phyloP scores from a whole-genome alignment of 805 yeast species.

The Kregervanrija delftensis region DNA sequence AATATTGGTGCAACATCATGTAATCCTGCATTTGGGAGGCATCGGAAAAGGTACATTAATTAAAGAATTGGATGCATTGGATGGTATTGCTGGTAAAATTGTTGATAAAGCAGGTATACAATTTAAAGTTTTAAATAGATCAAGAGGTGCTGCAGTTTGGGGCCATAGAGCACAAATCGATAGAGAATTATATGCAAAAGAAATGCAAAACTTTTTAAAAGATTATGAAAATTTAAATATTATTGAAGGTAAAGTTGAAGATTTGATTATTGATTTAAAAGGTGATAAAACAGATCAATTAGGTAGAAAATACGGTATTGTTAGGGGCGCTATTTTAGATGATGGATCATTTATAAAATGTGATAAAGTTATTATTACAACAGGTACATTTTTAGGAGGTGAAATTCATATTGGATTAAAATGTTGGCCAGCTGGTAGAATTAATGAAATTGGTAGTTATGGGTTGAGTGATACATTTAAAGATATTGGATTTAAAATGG shows the following conservation, averaged over 20 bases:
- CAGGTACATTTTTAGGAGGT: conserved; percentile 93
- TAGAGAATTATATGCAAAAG: conserved; percentile 63
- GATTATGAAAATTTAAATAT: conserved; percentile 53
- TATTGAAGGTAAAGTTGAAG: conserved; percentile 74
- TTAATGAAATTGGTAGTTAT: conserved; percentile 87
- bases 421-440: conserved; percentile 82
- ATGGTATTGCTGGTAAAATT: conserved; percentile 82
- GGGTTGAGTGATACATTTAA: conserved; percentile 77
- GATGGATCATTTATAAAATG: conserved; percentile 58
- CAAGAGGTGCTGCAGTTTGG: conserved; percentile 96
- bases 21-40: conserved; percentile 96
- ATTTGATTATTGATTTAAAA: conserved; percentile 51
- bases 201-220: conserved; percentile 67
- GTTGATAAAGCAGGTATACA: conserved; percentile 93
- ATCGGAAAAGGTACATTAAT: conserved; percentile 93
- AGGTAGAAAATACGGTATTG: conserved; percentile 37
- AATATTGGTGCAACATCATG: conserved; percentile 94
- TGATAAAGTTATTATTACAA: conserved; percentile 74
- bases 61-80: conserved; percentile 92
- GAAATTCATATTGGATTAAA: conserved; percentile 88
- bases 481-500: conserved; percentile 74
- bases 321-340: conserved; percentile 68
- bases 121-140: conserved; percentile 75
- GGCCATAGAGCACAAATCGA: conserved; percentile 98
- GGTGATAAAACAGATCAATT: conserved; percentile 24